Percentiles rank a stretch among this genome's conserved stretches.
These are phyloP conservation scores for Metarhizium anisopliae DNA, from an alignment of 2,329 filamentous ascomycete genomes.

Conservation along the genomic window DNA sequence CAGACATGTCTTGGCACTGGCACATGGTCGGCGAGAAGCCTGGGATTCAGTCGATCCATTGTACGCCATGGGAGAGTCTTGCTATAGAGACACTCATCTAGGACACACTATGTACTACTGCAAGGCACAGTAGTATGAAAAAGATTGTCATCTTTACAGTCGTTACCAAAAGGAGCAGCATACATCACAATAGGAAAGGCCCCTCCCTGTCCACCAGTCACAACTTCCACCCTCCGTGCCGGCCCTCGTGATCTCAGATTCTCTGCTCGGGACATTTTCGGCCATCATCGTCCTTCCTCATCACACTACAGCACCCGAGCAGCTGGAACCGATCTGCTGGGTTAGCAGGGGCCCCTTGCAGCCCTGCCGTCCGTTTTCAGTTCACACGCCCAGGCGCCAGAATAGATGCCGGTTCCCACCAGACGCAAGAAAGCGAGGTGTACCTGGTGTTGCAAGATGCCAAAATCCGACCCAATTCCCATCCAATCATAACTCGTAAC, in stretches of 20 bases:
- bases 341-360: constrained; percentile 12
- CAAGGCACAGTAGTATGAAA: neutral
- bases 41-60: neutral
- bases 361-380: constrained; percentile 7
- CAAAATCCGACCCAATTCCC: constrained; percentile 18
- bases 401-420: constrained; percentile 15
- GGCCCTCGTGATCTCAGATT: neutral
- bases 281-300: neutral
- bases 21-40: neutral
- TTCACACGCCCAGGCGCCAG: constrained; percentile 5
- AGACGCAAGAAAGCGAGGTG: constrained; percentile 27
- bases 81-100: constrained; percentile 4
- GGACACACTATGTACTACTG: neutral
- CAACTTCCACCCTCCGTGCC: neutral
- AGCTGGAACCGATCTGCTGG: neutral
- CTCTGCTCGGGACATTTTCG: neutral
- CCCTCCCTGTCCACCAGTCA: neutral
- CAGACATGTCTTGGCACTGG: neutral
- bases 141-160: neutral
- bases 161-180: neutral
- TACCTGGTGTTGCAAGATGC: constrained; percentile 17
- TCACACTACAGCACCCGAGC: neutral
- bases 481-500: constrained; percentile 48
- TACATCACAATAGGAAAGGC: neutral
- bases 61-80: neutral